These are phyloP conservation scores for Acer saccharum DNA, from an alignment of 345 rosid genomes.

Conservation along the genomic window DNA sequence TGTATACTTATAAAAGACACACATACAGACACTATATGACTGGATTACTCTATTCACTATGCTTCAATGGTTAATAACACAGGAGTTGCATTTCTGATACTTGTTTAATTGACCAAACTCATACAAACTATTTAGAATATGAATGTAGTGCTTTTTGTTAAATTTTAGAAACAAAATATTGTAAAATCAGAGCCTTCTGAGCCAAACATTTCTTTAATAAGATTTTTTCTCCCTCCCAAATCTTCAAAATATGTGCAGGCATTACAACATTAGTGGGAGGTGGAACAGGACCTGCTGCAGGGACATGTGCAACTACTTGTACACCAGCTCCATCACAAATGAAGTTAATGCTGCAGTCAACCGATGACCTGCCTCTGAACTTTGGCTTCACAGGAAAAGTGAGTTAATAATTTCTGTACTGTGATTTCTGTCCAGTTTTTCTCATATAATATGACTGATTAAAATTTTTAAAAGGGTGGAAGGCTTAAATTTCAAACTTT, in stretches of 20 bases:
- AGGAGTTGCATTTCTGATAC: not conserved
- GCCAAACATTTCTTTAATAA: not conserved
- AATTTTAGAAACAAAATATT: not conserved
- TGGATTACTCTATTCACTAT: not conserved
- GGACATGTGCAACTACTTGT: conserved; percentile 97
- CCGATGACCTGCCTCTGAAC: conserved; percentile 89
- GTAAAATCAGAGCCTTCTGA: not conserved
- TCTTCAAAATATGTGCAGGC: conserved; percentile 47
- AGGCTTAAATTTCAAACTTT: conserved; percentile 12
- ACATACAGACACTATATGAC: not conserved
- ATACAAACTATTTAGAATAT: not conserved
- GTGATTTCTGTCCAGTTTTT: conserved; percentile 9
- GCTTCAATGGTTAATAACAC: not conserved
- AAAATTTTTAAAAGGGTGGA: not conserved
- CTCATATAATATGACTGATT: not conserved
- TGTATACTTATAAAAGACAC: not conserved
- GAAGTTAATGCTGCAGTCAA: conserved; percentile 96
- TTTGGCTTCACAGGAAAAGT: conserved; percentile 99
- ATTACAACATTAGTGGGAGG: conserved; percentile 94
- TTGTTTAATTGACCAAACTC: not conserved
- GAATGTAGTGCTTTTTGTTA: conserved; percentile 3
- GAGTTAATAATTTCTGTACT: conserved; percentile 22
- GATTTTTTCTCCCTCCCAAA: conserved; percentile 7
- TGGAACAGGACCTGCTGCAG: conserved; percentile 96
- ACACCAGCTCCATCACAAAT: conserved; percentile 85